Percentiles rank a stretch among this genome's conserved stretches.
phyloP scores from a whole-genome alignment of 208 protist species.

The Sergeia podlipaevii region DNA sequence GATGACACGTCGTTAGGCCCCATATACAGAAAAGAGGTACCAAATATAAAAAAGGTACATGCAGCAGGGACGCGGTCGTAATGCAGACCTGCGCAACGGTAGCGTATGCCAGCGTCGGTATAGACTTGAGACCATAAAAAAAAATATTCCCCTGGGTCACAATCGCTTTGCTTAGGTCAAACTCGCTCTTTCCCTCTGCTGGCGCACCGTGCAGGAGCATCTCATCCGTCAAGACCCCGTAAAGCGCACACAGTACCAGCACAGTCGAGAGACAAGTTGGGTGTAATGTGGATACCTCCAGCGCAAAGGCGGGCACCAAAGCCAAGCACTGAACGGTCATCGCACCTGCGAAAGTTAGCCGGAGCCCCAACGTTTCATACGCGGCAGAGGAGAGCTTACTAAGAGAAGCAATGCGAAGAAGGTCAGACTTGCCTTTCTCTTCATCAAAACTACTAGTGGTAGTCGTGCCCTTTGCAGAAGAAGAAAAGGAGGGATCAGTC shows the following conservation, averaged over 20 bases:
- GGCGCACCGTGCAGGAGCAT: conserved; percentile 11
- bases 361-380: no score
- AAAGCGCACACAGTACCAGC: conserved; percentile 17
- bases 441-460: no score
- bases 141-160: conserved; percentile 15
- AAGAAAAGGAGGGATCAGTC: no score
- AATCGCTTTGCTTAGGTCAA: conserved; percentile 11
- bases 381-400: no score
- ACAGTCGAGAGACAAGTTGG: conserved; percentile 20
- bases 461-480: no score
- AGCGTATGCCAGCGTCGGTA: conserved; percentile 9
- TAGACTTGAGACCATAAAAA: conserved; percentile 15
- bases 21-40: conserved; percentile 20
- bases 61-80: conserved; percentile 12
- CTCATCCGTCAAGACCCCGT: conserved; percentile 19
- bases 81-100: conserved; percentile 1
- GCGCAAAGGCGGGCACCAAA: conserved; percentile 25
- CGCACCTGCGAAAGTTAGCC: no score
- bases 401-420: no score
- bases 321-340: conserved; percentile 7
- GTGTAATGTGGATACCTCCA: conserved; percentile 36
- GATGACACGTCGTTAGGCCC: conserved; percentile 28
- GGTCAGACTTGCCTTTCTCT: no score
- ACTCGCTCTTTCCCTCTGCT: background rate
- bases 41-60: conserved; percentile 15